phyloP scores from a whole-genome alignment of 1,139 yeast species.

The Candida tetrigidarum region DNA sequence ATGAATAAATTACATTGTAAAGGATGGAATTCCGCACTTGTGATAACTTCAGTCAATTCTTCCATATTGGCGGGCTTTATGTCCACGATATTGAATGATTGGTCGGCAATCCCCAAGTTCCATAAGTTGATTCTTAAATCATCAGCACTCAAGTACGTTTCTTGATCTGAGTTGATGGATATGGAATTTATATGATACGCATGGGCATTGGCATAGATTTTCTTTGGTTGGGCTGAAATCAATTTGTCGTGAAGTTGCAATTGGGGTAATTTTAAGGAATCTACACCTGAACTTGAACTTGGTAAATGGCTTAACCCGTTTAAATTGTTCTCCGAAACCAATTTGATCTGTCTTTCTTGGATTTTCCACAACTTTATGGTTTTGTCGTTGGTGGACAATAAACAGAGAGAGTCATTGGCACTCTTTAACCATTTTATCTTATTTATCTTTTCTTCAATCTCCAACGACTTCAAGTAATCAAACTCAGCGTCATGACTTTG shows the following conservation, averaged over 20 bases:
- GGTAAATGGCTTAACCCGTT: conserved; percentile 43
- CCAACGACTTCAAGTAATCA: conserved; percentile 93
- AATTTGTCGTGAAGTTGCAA: conserved; percentile 91
- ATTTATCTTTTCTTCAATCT: conserved; percentile 97
- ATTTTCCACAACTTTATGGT: conserved; percentile 98
- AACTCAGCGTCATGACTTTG: conserved; percentile 99
- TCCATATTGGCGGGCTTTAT: conserved; percentile 99
- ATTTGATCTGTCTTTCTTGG: conserved; percentile 87
- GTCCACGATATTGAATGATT: conserved; percentile 95
- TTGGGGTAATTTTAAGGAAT: conserved; percentile 75
- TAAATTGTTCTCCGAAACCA: conserved; percentile 90
- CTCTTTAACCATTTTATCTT: conserved; percentile 96
- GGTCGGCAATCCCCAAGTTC: conserved; percentile 95
- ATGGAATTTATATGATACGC: conserved; percentile 98
- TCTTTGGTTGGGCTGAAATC: conserved; percentile 93
- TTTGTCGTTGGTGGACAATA: conserved; percentile 93
- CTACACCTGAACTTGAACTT: conserved; percentile 20
- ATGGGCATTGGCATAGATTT: conserved; percentile 93
- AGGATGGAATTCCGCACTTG: conserved; percentile 98
- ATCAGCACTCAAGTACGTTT: conserved; percentile 91
- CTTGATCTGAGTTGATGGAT: conserved; percentile 93
- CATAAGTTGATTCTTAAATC: conserved; percentile 95
- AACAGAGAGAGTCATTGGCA: conserved; percentile 84
- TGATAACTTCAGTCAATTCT: conserved; percentile 96
- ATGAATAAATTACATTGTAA: conserved; percentile 88